Evolutionary conservation across 2,329 filamentous ascomycete genomes (phyloP).

Genomic region (Aphanocladium album): DNA sequence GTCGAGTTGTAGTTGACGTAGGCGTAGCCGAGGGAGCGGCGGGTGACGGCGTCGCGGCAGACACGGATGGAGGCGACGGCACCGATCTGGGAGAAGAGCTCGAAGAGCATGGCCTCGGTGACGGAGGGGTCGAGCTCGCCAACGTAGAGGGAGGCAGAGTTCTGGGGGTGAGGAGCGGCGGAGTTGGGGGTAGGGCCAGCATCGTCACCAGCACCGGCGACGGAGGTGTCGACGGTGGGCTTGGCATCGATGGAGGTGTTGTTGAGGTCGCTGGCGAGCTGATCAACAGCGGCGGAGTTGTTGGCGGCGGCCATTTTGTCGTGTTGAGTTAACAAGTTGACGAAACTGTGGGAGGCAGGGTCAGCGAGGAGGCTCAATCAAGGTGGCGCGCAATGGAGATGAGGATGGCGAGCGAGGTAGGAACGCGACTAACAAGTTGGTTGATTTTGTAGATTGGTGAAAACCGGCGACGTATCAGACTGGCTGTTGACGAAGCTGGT

Average conservation of each 20-base stretch:
- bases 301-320: constrained; percentile 57
- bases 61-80: constrained; percentile 99
- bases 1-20: constrained; percentile 99
- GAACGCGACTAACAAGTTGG: constrained; percentile 6
- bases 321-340: constrained; percentile 13
- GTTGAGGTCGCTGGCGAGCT: constrained; percentile 73
- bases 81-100: constrained; percentile 99
- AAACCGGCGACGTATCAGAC: constrained; percentile 19
- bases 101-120: constrained; percentile 99
- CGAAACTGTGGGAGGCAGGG: constrained; percentile 15
- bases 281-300: constrained; percentile 61
- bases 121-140: constrained; percentile 97
- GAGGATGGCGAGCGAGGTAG: background rate
- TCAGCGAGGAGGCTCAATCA: constrained; percentile 10
- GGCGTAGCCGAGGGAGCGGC: constrained; percentile 96
- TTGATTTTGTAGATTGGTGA: constrained; percentile 18
- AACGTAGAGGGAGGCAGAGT: constrained; percentile 97
- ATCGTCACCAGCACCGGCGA: constrained; percentile 43
- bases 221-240: constrained; percentile 70
- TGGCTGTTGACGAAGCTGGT: constrained; percentile 22
- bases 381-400: constrained; percentile 10
- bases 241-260: constrained; percentile 66
- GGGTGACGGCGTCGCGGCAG: constrained; percentile 97
- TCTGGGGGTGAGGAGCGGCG: constrained; percentile 72
- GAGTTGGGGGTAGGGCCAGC: constrained; percentile 66